Evolutionary conservation across 169 alveolate species (phyloP), one percentile per base, ranked within the genome.

Genomic region (Plasmodium inui): DNA sequence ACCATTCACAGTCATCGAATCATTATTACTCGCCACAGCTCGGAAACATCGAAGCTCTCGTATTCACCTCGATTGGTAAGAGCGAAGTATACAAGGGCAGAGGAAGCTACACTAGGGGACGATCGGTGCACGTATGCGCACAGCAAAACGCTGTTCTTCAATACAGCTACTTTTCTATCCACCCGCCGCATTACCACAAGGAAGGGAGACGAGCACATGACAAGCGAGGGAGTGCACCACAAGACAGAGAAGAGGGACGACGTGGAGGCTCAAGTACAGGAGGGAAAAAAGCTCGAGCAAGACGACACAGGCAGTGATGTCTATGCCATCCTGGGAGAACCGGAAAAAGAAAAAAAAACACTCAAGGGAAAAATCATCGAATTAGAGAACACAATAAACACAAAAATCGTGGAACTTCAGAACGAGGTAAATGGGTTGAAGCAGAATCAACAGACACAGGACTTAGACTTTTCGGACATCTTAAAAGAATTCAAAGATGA

Each of bases 401-500:
- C 1, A 19, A 86, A 86, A 44, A 74, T 86, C 2, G 30, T 55
- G 2, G 7, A 86, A 32, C 39, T 86, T 5, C 85, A 86, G 37
- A 57, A 46, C 9, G 88, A 86, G 53, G 67, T 86, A 34, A 32
- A 30, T 17, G 81, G 55, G 19, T 76, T 55, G 17, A 86, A 53
- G 70, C 39, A 86, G 81, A 86, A 74, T 14, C 82, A 32, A 76
- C 28, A 74, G 46, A 34, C 28, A 55, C 34, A 76, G 34, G 86
- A 86, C 4, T 86, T 53, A 7, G 39, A 86, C 41, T 86, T 76
- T 53, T 0, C 50, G 34, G 85, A 78, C 5, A 34, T 86, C 4
- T 37, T 86, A 6, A 57, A 73, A 6, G 93, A 86, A 86, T 86
- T 86, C 67, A 86, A 86, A 19, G 72, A 86, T 5, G 86, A 86